Base-by-base conservation (phyloP, 257 asterid species). In the Nicotiana otophora region DNA sequence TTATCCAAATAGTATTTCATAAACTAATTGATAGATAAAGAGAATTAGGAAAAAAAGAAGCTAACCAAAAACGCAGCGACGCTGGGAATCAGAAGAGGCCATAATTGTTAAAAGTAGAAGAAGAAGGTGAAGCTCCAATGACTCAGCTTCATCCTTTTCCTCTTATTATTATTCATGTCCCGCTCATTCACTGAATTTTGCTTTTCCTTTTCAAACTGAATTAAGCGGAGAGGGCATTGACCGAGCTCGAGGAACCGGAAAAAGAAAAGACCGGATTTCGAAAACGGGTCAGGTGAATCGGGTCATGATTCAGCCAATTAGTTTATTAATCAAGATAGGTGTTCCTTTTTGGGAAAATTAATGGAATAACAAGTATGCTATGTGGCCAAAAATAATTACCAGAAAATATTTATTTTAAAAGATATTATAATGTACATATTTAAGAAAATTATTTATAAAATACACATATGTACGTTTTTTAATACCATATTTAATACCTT, bases 11-110 rank as follows among this genome's bases (percentile, higher is more conserved):
- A 26, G 60, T 42, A 65, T 20, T 63, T 23, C 39, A 2, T 55
- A 39, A 81, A 10, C 19, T 31, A 48, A 30, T 4, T 34, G 39
- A 80, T 8, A 68, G 10, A 78, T 7, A 55, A 17, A 77, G 20
- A 78, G 77, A 58, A 80, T 51, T 57, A 28, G 64, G 31, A 62
- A 53, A 36, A 36, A 39, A 58, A n/a, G 0, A 84, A 15, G 19
- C 93, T 75, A 23, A 95, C 98, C 98, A 63, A 95, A 95, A 82
- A 95, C 98, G 86, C 98, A 91, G 65, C 98, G 98, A 86, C 92
- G 96, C 88, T 91, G 96, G 80, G 97, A 82, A 48, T 90, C 93
- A 74, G 94, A 78, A 88, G 87, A 77, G 86, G 97, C 88, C 89
- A 86, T 86, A 69, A 55, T 48, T 48, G 80, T 87, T 46, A 83